These are phyloP conservation scores for Mycena galopus DNA, from an alignment of 768 basidiomycete genomes.

Conservation along the genomic window DNA sequence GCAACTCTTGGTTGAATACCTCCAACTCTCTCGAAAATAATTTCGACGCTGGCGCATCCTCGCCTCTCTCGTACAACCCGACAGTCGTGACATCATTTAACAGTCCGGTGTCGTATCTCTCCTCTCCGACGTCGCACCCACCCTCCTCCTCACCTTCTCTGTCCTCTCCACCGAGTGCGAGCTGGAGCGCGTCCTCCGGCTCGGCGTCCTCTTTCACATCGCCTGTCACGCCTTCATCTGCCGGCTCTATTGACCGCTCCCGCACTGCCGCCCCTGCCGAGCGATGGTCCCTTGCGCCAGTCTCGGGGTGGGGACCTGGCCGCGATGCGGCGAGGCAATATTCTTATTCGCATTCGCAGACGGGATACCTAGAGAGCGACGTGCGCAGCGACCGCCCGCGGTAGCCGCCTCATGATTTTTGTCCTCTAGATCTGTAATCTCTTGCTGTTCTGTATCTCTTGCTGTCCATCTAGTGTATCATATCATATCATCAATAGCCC, in stretches of 20 bases:
- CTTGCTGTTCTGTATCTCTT: neutral
- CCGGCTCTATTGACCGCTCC: neutral
- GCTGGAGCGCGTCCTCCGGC: neutral
- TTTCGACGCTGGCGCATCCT: neutral
- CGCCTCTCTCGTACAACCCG: neutral
- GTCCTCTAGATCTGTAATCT: too few species aligned
- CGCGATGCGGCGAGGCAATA: neutral
- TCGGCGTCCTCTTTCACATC: neutral
- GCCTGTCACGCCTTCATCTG: neutral
- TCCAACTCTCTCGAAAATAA: neutral
- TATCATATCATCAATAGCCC: neutral
- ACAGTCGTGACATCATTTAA: neutral
- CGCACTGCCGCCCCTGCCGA: neutral
- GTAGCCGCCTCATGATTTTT: neutral
- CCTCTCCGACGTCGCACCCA: neutral
- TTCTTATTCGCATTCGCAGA: neutral
- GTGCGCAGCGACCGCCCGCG: slow-evolving; percentile 16
- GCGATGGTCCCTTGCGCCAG: neutral
- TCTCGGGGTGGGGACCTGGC: neutral
- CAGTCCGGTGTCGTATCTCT: neutral
- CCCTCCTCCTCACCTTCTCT: too few species aligned
- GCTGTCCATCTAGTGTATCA: neutral
- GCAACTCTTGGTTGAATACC: neutral
- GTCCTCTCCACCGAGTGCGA: neutral
- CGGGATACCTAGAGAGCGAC: slow-evolving; percentile 22